Evolutionary conservation across 306 rosid species (phyloP).

Genomic region (Crataegus laevigata): DNA sequence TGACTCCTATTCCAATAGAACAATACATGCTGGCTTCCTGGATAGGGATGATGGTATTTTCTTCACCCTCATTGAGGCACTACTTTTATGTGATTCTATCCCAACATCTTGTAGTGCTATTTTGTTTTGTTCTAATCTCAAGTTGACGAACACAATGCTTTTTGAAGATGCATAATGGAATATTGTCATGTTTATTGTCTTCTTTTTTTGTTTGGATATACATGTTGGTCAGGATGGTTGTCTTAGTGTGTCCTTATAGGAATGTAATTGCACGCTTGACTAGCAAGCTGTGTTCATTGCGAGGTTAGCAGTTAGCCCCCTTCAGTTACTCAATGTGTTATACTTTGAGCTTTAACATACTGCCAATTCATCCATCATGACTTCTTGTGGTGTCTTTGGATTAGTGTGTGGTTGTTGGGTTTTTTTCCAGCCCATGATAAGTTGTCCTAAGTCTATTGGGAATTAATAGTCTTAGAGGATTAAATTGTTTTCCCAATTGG

Average conservation of each 20-base stretch:
- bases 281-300: background rate
- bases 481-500: too few relatives aligned
- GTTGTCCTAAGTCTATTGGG: too few relatives aligned
- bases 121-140: background rate
- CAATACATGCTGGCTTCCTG: slow-evolving; percentile 92
- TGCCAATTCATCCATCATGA: background rate
- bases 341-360: background rate
- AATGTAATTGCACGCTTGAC: background rate
- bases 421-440: too few relatives aligned
- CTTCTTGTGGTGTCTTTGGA: background rate
- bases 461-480: too few relatives aligned
- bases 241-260: background rate
- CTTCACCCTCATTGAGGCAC: slow-evolving; percentile 24
- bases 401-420: background rate
- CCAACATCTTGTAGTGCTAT: background rate
- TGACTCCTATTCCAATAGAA: slow-evolving; percentile 80
- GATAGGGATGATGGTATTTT: slow-evolving; percentile 95
- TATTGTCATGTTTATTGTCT: background rate
- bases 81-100: background rate
- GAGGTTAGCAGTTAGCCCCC: background rate
- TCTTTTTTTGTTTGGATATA: background rate
- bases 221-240: background rate
- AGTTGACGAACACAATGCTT: background rate
- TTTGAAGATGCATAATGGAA: background rate
- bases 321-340: background rate